These are phyloP conservation scores for Gyromitra esculenta DNA, from an alignment of 2,329 filamentous ascomycete species.

Conservation along the genomic window DNA sequence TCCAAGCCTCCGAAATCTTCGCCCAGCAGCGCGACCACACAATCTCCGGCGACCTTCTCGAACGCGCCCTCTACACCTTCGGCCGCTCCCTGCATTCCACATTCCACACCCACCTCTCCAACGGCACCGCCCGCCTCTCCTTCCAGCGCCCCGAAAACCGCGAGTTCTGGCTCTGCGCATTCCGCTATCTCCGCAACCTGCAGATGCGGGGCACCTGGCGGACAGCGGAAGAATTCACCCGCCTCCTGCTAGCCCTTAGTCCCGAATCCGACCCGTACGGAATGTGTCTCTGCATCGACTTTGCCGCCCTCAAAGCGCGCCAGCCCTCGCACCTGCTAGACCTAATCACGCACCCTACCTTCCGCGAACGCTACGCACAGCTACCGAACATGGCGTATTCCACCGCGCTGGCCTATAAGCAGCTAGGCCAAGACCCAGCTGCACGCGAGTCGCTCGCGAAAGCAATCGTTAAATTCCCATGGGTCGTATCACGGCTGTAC, in stretches of 20 bases:
- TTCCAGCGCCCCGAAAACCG: conserved; percentile 86
- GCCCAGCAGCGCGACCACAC: conserved; percentile 91
- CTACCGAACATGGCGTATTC: conserved; percentile 80
- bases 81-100: conserved; percentile 86
- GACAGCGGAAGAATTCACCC: conserved; percentile 93
- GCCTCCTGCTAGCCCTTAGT: conserved; percentile 79
- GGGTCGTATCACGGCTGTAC: conserved; percentile 83
- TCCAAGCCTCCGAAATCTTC: conserved; percentile 91
- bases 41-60: conserved; percentile 84
- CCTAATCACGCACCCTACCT: conserved; percentile 67
- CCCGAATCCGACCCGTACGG: conserved; percentile 81
- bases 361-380: conserved; percentile 66
- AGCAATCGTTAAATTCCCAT: conserved; percentile 79
- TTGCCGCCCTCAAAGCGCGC: conserved; percentile 81
- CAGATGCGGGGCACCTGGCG: conserved; percentile 91
- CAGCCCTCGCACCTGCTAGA: conserved; percentile 80
- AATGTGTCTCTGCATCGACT: conserved; percentile 81
- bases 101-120: conserved; percentile 78
- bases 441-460: conserved; percentile 72
- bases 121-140: conserved; percentile 81
- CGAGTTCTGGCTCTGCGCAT: conserved; percentile 89
- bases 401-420: conserved; percentile 77
- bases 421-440: conserved; percentile 72
- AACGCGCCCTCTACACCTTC: conserved; percentile 90
- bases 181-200: conserved; percentile 86